Evolutionary conservation across 345 rosid species (phyloP).

Genomic region (Rhodomyrtus tomentosa): DNA sequence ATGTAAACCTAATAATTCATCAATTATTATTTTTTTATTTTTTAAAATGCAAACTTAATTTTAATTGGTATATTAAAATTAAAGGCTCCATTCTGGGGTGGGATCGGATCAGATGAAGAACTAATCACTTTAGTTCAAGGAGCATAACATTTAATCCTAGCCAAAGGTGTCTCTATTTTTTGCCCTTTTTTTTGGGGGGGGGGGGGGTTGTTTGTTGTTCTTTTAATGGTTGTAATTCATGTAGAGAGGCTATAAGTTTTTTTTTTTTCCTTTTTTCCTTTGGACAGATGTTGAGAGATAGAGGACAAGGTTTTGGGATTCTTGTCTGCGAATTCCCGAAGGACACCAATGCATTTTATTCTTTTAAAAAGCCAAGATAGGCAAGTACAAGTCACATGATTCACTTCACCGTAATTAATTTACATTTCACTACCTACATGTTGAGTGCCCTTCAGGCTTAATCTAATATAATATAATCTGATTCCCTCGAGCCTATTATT

Average conservation of each 20-base stretch:
- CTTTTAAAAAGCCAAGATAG: conserved; percentile 64
- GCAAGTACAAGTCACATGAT: conserved; percentile 1
- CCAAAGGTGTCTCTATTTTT: not conserved
- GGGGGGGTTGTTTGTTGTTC: no score
- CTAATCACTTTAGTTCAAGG: conserved; percentile 33
- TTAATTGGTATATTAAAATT: no score
- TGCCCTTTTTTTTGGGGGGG: not conserved
- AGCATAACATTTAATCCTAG: not conserved
- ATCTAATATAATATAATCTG: not conserved
- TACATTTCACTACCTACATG: not conserved
- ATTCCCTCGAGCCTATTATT: not conserved
- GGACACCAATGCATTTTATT: conserved; percentile 71
- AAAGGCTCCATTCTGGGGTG: no score
- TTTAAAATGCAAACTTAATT: no score
- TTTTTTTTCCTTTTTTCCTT: not conserved
- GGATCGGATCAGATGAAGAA: no score
- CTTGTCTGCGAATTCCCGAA: conserved; percentile 77
- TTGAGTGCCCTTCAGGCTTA: not conserved
- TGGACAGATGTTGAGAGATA: conserved; percentile 45
- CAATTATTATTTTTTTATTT: no score
- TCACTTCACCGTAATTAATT: not conserved
- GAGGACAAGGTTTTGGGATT: conserved; percentile 79
- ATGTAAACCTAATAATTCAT: no score
- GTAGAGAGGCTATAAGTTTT: not conserved
- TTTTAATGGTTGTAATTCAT: not conserved